Conservation (phyloP, 331 rosid species). For the Malus hybrid region DNA sequence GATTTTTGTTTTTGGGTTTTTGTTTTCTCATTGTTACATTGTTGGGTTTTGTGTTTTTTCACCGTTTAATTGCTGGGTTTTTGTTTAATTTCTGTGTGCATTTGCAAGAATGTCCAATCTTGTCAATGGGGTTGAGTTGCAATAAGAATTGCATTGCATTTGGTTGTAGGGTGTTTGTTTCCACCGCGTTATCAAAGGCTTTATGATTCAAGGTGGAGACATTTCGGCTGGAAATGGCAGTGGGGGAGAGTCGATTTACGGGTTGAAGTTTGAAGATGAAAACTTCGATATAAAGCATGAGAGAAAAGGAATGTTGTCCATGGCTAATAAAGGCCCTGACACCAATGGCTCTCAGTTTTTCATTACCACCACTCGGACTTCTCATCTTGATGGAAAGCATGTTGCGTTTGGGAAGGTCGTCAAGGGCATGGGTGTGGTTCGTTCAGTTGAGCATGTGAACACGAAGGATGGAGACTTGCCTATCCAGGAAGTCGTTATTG, state of each 20-base stretch:
- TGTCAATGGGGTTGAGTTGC: background rate
- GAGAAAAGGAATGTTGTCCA: conserved; percentile 79
- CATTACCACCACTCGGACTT: conserved; percentile 61
- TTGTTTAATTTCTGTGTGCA: conserved; percentile 6
- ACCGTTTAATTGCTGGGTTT: background rate
- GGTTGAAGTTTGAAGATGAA: conserved; percentile 68
- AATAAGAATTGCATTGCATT: background rate
- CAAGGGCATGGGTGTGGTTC: conserved; percentile 77
- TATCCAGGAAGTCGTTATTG: conserved; percentile 36
- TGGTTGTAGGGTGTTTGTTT: conserved; percentile 51
- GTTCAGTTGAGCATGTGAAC: conserved; percentile 54
- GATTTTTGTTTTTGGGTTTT: background rate
- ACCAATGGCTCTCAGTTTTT: conserved; percentile 76
- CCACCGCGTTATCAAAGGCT: conserved; percentile 66
- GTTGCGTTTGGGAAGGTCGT: conserved; percentile 73
- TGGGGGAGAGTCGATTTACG: conserved; percentile 82
- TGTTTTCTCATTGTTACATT: background rate
- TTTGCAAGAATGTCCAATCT: background rate
- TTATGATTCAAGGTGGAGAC: conserved; percentile 87
- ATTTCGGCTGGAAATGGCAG: conserved; percentile 70
- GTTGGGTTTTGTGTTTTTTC: background rate
- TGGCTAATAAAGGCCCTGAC: conserved; percentile 26
- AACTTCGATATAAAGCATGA: conserved; percentile 77
- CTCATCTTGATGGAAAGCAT: conserved; percentile 77
- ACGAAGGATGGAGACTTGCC: conserved; percentile 42